Conservation (phyloP, 2,329 filamentous ascomycete genomes). For the Penicillium olsonii region DNA sequence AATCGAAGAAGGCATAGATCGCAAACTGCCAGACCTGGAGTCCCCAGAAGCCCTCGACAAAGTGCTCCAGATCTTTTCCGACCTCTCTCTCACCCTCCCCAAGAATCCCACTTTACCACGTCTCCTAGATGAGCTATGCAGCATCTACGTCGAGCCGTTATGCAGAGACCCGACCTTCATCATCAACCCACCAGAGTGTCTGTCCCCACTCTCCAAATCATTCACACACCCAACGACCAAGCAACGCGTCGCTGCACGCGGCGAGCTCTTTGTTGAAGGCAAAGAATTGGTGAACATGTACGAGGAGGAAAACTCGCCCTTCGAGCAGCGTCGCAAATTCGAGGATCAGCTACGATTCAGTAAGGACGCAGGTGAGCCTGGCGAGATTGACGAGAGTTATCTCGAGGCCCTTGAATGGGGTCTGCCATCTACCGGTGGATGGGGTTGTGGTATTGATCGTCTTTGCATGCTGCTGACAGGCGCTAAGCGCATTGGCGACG, state of each 20-base stretch:
- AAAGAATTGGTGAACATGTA: conserved; percentile 94
- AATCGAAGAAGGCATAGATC: conserved; percentile 68
- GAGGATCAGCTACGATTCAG: conserved; percentile 56
- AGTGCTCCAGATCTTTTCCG: conserved; percentile 57
- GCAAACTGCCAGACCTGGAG: conserved; percentile 65
- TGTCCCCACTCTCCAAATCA: conserved; percentile 89
- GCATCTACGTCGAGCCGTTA: conserved; percentile 73
- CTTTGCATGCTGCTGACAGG: conserved; percentile 89
- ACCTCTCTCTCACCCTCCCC: conserved; percentile 53
- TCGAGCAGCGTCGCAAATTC: conserved; percentile 83
- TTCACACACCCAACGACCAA: conserved; percentile 68
- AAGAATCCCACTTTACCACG: conserved; percentile 60
- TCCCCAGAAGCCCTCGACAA: conserved; percentile 58
- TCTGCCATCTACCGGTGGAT: conserved; percentile 92
- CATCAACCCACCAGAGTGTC: conserved; percentile 82
- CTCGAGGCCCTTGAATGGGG: conserved; percentile 82
- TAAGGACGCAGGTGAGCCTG: conserved; percentile 50
- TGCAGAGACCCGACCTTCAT: conserved; percentile 80
- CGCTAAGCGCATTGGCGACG: conserved; percentile 76
- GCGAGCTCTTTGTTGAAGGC: conserved; percentile 79
- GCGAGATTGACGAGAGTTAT: conserved; percentile 74
- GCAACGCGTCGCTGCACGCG: conserved; percentile 76
- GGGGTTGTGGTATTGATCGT: conserved; percentile 91
- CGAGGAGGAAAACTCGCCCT: conserved; percentile 94
- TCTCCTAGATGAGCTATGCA: conserved; percentile 80